A percentile compares a stretch with the other conserved stretches of the same genome.
Evolutionary conservation across 164 flowering plant genomes (phyloP).

Genomic region (Litsea cubeba): DNA sequence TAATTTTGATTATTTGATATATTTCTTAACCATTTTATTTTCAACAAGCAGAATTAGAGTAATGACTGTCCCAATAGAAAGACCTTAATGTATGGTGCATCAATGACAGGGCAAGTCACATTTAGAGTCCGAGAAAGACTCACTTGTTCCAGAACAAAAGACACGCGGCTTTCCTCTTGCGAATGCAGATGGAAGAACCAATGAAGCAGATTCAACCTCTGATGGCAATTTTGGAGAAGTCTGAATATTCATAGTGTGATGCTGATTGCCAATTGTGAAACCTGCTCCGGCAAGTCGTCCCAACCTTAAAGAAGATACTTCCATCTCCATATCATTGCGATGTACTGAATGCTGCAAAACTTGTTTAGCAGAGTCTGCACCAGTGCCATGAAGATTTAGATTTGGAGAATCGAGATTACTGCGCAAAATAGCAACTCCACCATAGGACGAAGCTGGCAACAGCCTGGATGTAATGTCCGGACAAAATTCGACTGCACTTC

Average conservation of each 20-base stretch:
- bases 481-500: conserved; percentile 17
- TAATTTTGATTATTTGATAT: too few relatives aligned
- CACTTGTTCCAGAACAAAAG: conserved; percentile 46
- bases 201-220: conserved; percentile 15
- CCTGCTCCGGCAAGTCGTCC: conserved; percentile 16
- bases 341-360: conserved; percentile 14
- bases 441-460: conserved; percentile 8
- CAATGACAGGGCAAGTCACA: not conserved
- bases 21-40: not conserved
- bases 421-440: conserved; percentile 15
- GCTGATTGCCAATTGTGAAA: conserved; percentile 14
- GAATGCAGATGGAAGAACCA: conserved; percentile 17
- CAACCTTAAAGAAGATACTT: conserved; percentile 14
- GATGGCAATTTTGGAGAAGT: conserved; percentile 15
- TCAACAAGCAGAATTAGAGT: not conserved
- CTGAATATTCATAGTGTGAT: conserved; percentile 9
- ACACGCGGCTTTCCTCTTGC: conserved; percentile 39
- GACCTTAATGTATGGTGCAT: not conserved
- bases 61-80: not conserved
- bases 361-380: conserved; percentile 20
- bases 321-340: conserved; percentile 20
- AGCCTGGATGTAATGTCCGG: conserved; percentile 22
- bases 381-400: conserved; percentile 14
- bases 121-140: conserved; percentile 14
- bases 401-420: conserved; percentile 12